Evolutionary conservation across 1,284 basidiomycete genomes (phyloP).

Genomic region (Cryptococcus floricola): DNA sequence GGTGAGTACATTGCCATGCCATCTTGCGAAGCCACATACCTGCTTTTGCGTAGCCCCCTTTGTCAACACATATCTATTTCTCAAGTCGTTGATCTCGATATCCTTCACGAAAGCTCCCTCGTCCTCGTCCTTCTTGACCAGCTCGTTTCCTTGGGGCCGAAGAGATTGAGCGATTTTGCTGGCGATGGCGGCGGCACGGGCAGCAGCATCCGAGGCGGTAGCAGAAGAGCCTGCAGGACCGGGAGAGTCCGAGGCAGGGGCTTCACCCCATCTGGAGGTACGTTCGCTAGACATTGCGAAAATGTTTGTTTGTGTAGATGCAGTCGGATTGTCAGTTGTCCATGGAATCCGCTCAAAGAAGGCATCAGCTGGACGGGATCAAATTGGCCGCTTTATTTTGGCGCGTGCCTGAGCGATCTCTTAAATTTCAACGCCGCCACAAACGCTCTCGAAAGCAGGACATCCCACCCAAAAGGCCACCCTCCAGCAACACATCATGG

Average conservation of each 20-base stretch:
- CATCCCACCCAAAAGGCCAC: conserved; percentile 2
- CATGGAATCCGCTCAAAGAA: background rate
- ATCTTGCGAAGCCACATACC: conserved; percentile 54
- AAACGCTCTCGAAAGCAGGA: too few species aligned
- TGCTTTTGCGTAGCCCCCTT: conserved; percentile 88
- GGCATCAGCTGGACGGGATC: background rate
- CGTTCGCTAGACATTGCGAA: conserved; percentile 10
- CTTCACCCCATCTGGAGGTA: conserved; percentile 26
- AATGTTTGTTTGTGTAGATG: background rate
- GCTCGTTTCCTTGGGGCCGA: conserved; percentile 49
- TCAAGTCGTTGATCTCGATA: conserved; percentile 95
- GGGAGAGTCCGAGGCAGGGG: conserved; percentile 11
- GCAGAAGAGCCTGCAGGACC: conserved; percentile 37
- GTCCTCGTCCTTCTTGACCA: conserved; percentile 61
- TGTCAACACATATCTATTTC: conserved; percentile 93
- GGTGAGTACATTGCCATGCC: conserved; percentile 1
- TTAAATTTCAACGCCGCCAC: too few species aligned
- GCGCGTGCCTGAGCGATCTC: too few species aligned
- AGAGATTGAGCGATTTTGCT: conserved; percentile 88
- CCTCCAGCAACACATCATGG: background rate
- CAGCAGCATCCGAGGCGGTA: conserved; percentile 72
- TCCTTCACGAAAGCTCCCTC: conserved; percentile 84
- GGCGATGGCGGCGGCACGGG: conserved; percentile 62
- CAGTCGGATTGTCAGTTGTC: too few species aligned
- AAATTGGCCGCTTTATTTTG: background rate